Conservation (phyloP, 2,329 filamentous ascomycete species). For the Ophiosphaerella korrae region DNA sequence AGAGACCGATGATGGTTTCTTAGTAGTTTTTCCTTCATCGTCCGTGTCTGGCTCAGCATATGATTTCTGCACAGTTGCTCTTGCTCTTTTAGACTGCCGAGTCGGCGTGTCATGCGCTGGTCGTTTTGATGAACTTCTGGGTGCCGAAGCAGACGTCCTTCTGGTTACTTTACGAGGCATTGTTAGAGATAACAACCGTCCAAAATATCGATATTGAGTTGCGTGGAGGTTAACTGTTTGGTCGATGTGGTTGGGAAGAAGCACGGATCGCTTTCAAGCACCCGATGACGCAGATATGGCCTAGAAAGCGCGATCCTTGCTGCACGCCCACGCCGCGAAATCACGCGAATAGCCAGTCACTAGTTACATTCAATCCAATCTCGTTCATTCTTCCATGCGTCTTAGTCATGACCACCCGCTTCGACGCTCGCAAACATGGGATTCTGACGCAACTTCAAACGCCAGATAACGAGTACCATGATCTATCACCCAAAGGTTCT, state of each 20-base stretch:
- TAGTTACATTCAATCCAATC: not conserved
- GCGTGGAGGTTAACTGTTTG: constrained; percentile 4
- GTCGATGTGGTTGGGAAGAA: constrained; percentile 1
- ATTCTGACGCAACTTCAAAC: constrained; percentile 74
- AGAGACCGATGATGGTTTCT: constrained; percentile 26
- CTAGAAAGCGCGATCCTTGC: constrained; percentile 10
- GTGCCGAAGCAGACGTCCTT: constrained; percentile 15
- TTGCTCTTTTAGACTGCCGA: constrained; percentile 44
- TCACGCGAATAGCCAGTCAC: constrained; percentile 18
- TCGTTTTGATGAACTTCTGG: constrained; percentile 43
- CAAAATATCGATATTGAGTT: too few relatives aligned
- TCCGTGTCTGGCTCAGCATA: constrained; percentile 42
- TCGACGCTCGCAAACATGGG: constrained; percentile 66
- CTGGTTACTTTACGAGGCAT: constrained; percentile 41
- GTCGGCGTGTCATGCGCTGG: constrained; percentile 37
- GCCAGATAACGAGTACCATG: constrained; percentile 74
- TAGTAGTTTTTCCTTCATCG: constrained; percentile 25
- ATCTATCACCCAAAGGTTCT: constrained; percentile 86
- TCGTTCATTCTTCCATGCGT: too few relatives aligned
- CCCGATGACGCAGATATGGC: constrained; percentile 23
- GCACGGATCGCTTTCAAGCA: constrained; percentile 16
- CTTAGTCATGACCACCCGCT: constrained; percentile 37
- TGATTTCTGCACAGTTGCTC: constrained; percentile 38
- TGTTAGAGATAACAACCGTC: not conserved
- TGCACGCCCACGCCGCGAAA: constrained; percentile 22